Evolutionary conservation across 139 green algal species (phyloP).

Genomic region (Coccomyxa sp.): DNA sequence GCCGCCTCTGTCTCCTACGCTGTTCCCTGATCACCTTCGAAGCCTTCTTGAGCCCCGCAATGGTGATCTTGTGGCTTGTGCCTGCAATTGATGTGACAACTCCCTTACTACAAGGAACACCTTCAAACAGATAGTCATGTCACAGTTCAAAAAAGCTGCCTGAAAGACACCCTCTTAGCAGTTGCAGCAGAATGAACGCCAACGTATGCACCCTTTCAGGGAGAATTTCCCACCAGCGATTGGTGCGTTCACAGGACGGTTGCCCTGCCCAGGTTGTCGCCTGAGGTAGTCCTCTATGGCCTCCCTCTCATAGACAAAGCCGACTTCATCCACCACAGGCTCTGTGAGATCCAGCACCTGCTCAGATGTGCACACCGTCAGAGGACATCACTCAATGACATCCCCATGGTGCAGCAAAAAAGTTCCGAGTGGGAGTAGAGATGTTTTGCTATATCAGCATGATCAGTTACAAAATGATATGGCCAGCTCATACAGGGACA

Average conservation of each 20-base stretch:
- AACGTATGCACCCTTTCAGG: too few relatives aligned
- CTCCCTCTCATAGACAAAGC: neutral
- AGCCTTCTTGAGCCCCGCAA: neutral
- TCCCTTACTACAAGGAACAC: too few relatives aligned
- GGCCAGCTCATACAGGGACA: neutral
- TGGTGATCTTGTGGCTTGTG: neutral
- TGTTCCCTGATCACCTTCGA: neutral
- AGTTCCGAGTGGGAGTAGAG: neutral
- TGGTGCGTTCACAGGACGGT: neutral
- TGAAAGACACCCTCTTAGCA: too few relatives aligned
- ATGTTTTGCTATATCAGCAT: neutral
- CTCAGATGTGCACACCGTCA: neutral
- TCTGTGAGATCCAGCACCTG: neutral
- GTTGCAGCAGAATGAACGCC: too few relatives aligned
- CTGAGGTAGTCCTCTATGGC: neutral
- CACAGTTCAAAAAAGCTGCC: too few relatives aligned
- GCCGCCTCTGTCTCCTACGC: neutral
- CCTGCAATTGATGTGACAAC: neutral
- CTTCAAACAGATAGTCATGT: too few relatives aligned
- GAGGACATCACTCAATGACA: neutral
- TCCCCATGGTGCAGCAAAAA: neutral
- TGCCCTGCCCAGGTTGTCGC: neutral
- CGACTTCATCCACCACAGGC: neutral
- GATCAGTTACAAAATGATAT: neutral
- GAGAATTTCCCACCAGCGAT: neutral